Evolutionary conservation across 2,329 filamentous ascomycete genomes (phyloP), one percentile per base, ranked within the genome.

Genomic region (Talaromyces funiculosus): DNA sequence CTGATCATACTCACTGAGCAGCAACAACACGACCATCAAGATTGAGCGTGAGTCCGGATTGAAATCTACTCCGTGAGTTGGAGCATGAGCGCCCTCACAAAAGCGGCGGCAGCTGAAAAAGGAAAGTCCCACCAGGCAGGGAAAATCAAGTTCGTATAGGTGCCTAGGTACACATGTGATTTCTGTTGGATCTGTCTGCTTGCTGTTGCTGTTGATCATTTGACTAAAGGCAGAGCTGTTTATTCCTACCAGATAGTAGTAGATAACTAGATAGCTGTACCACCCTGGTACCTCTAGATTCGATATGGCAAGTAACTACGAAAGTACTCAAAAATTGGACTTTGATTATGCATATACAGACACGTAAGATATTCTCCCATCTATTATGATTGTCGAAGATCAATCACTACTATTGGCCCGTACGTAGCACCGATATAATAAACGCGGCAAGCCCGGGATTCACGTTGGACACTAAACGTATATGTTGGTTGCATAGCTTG

Each of bases 121-220:
- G 31, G 42, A 37, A 57, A 38, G 12, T 40, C 40, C 42, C 31
- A 57, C 42, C 42, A 47, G 55, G 40, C 14, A 49, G 31, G 14
- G 20, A 49, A 57, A 49, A 57, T 57, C 4, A 3, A 8, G 55
- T 57, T 57, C 40, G 40, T 37, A 57, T 57, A 57, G 54, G 7
- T 33, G 12, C 31, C 31, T 33, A 8, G 31, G 31, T 8, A 37
- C n/a, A n/a, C n/a, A n/a, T n/a, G n/a, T n/a, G n/a, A n/a, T n/a
- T n/a, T n/a, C n/a, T n/a, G n/a, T n/a, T n/a, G n/a, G n/a, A n/a
- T n/a, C n/a, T n/a, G n/a, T n/a, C n/a, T n/a, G n/a, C n/a, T n/a
- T n/a, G n/a, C n/a, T n/a, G n/a, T n/a, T n/a, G n/a, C n/a, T n/a
- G n/a, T n/a, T n/a, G n/a, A n/a, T n/a, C n/a, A n/a, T n/a, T n/a